Conservation (phyloP, 2,329 filamentous ascomycete genomes). For the Graphilbum sp. region DNA sequence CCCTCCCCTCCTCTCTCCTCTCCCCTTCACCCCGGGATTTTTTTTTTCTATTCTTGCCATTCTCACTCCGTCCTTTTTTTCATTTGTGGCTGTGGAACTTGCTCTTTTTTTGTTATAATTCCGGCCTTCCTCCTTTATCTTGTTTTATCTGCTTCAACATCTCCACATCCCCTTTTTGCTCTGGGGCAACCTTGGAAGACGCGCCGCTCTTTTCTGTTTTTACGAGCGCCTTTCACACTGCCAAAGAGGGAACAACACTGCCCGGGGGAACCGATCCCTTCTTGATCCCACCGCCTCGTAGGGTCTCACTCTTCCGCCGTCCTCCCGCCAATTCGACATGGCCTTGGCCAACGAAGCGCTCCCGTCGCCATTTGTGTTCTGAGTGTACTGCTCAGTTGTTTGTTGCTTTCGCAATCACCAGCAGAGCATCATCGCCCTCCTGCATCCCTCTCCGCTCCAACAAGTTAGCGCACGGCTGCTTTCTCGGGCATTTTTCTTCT, state of each 20-base stretch:
- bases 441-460: not conserved
- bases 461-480: too few species aligned
- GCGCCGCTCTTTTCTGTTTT: not conserved
- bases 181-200: not conserved
- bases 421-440: not conserved
- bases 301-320: not conserved
- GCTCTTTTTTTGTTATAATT: not conserved
- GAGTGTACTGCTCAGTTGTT: not conserved
- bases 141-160: not conserved
- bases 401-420: not conserved
- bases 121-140: not conserved
- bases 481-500: too few species aligned
- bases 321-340: constrained; percentile 6
- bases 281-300: not conserved
- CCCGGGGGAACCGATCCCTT: not conserved
- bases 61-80: not conserved
- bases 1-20: not conserved
- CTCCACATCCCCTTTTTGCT: not conserved
- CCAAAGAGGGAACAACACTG: too few species aligned
- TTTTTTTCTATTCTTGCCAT: not conserved
- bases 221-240: too few species aligned
- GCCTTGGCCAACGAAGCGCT: constrained; percentile 5
- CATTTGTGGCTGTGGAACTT: not conserved
- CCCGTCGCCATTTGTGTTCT: constrained; percentile 2
- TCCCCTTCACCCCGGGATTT: not conserved